Conservation (phyloP, 305 asterid species). For the Solanum aculeatissimum region DNA sequence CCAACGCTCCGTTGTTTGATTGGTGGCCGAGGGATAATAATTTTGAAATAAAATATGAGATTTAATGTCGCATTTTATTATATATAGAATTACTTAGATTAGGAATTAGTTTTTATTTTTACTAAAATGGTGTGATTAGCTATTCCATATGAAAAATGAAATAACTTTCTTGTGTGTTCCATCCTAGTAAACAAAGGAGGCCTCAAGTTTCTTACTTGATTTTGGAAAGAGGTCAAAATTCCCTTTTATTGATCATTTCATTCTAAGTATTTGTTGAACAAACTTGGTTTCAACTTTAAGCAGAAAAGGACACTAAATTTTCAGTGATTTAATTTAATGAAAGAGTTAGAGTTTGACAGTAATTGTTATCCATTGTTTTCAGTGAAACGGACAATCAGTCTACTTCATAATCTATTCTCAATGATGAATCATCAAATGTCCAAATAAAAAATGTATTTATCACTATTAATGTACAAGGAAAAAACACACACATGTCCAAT, state of each 20-base stretch:
- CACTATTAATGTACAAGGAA: background rate
- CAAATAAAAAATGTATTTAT: background rate
- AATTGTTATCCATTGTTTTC: background rate
- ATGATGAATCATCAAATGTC: background rate
- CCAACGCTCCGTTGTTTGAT: too few species aligned
- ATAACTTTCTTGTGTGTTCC: background rate
- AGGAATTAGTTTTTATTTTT: background rate
- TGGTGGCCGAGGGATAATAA: too few species aligned
- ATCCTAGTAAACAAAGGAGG: background rate
- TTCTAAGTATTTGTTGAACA: background rate
- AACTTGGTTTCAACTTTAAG: background rate
- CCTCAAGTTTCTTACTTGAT: background rate
- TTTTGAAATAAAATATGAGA: too few species aligned
- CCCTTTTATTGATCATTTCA: background rate
- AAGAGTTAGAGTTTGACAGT: background rate
- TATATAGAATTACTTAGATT: too few species aligned
- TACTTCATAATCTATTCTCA: background rate
- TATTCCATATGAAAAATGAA: background rate
- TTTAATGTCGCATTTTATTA: too few species aligned
- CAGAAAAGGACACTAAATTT: background rate
- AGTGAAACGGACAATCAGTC: background rate
- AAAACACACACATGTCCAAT: background rate
- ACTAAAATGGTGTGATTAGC: background rate
- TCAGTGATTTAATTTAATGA: background rate
- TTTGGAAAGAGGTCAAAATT: background rate